Evolutionary conservation across 1,139 yeast species (phyloP).

Genomic region (Protomyces inouyei): DNA sequence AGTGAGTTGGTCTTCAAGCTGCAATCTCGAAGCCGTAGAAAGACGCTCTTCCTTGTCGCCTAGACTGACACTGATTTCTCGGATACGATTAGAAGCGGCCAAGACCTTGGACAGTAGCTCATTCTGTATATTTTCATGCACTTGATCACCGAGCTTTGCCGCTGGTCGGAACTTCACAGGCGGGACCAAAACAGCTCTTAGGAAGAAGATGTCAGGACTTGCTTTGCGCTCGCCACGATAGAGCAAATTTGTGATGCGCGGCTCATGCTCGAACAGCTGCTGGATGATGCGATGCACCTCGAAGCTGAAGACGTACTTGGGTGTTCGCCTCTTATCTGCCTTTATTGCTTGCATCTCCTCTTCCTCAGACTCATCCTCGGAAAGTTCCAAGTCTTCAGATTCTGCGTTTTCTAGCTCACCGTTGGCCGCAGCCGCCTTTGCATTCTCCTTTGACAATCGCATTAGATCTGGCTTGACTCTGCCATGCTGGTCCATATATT

Average conservation of each 20-base stretch:
- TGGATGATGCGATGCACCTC: constrained; percentile 20
- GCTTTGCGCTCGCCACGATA: constrained; percentile 31
- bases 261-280: constrained; percentile 66
- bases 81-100: constrained; percentile 71
- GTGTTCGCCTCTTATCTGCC: constrained; percentile 49
- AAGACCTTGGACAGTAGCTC: constrained; percentile 76
- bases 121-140: constrained; percentile 91
- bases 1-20: constrained; percentile 67
- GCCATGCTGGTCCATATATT: constrained; percentile 35
- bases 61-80: constrained; percentile 63
- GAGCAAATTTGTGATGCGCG: constrained; percentile 50
- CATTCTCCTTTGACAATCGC: constrained; percentile 18
- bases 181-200: constrained; percentile 84
- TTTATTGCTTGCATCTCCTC: constrained; percentile 39
- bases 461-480: constrained; percentile 27
- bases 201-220: constrained; percentile 83
- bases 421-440: constrained; percentile 25
- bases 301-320: constrained; percentile 17
- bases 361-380: constrained; percentile 36
- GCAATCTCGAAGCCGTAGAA: constrained; percentile 65
- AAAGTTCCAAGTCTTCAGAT: constrained; percentile 29
- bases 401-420: constrained; percentile 31
- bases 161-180: constrained; percentile 96
- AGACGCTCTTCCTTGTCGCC: constrained; percentile 45
- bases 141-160: constrained; percentile 91